phyloP scores from a whole-genome alignment of 768 basidiomycete genomes.

The Cyathus striatus region DNA sequence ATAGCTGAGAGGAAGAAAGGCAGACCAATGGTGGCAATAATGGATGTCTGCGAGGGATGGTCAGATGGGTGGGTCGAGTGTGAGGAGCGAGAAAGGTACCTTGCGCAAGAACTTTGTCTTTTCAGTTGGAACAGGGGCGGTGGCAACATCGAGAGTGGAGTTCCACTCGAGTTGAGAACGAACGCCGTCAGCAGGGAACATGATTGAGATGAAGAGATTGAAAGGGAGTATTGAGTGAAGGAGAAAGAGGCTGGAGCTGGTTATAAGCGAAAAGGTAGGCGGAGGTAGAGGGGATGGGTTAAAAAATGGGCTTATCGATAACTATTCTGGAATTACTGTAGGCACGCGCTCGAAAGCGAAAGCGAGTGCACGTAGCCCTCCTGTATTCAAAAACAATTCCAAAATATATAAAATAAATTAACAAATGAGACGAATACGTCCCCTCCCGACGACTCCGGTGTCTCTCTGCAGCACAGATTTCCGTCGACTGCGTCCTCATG shows the following conservation, averaged over 20 bases:
- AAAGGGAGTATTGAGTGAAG: constrained; percentile 6
- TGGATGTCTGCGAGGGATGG: constrained; percentile 66
- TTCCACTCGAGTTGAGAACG: constrained; percentile 92
- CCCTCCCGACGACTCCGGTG: too few species aligned
- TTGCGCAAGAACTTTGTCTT: constrained; percentile 88
- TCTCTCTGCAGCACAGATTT: too few species aligned
- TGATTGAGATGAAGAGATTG: constrained; percentile 19
- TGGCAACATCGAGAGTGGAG: constrained; percentile 70
- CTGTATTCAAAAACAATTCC: too few species aligned
- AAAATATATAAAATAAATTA: too few species aligned
- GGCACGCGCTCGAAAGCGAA: too few species aligned
- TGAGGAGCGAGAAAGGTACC: constrained; percentile 39
- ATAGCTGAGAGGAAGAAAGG: constrained; percentile 8
- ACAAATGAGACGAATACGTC: too few species aligned
- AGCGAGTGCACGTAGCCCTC: too few species aligned
- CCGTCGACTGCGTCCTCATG: too few species aligned
- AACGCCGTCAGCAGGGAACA: constrained; percentile 57
- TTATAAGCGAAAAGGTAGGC: too few species aligned
- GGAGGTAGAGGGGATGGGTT: constrained; percentile 5
- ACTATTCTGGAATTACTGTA: too few species aligned
- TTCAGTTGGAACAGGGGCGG: constrained; percentile 66
- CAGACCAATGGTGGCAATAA: constrained; percentile 97
- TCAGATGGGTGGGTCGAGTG: constrained; percentile 5
- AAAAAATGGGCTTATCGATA: constrained; percentile 3
- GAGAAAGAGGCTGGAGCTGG: constrained; percentile 15